phyloP scores from a whole-genome alignment of 106 monocot species.

The Vanilla planifolia region DNA sequence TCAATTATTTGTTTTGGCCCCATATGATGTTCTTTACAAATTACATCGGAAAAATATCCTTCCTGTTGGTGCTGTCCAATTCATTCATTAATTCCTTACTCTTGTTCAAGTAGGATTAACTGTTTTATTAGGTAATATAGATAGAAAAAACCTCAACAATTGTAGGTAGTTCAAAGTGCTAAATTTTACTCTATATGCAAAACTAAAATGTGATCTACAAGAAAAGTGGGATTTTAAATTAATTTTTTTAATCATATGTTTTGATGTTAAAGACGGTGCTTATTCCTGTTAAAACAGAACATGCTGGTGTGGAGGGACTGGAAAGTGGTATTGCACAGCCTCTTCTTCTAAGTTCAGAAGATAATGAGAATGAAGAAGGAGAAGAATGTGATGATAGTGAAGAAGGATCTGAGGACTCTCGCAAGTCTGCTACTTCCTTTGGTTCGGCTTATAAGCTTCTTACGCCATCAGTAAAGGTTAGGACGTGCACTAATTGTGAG shows the following conservation, averaged over 20 bases:
- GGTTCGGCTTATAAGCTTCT: slow-evolving; percentile 85
- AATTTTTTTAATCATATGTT: neutral
- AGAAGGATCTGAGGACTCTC: slow-evolving; percentile 73
- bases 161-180: slow-evolving; percentile 3
- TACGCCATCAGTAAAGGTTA: slow-evolving; percentile 95
- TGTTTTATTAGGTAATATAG: too few species aligned
- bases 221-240: neutral
- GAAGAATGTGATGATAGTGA: slow-evolving; percentile 79
- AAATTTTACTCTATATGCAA: neutral
- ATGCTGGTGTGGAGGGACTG: slow-evolving; percentile 17
- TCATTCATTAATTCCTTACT: too few species aligned
- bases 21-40: too few species aligned
- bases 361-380: slow-evolving; percentile 47
- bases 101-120: too few species aligned
- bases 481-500: too few species aligned
- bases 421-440: slow-evolving; percentile 66
- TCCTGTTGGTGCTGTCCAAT: too few species aligned
- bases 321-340: slow-evolving; percentile 76
- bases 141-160: too few species aligned
- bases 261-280: neutral
- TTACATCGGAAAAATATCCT: too few species aligned
- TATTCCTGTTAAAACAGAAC: slow-evolving; percentile 27
- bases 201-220: neutral
- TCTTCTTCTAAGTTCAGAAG: slow-evolving; percentile 44
- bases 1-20: too few species aligned